phyloP scores from a whole-genome alignment of 345 rosid genomes.

The Angophora floribunda region DNA sequence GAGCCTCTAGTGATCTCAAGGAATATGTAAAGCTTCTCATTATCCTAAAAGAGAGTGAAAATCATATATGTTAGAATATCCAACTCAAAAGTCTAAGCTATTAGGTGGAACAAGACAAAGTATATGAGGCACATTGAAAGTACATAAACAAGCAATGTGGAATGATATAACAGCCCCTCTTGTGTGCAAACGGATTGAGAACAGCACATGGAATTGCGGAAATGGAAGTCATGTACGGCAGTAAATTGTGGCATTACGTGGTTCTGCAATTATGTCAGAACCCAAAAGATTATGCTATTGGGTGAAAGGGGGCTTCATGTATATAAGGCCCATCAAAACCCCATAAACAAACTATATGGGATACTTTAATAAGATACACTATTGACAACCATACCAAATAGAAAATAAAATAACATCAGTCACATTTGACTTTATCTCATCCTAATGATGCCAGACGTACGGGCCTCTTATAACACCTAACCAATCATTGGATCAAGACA shows the following conservation, averaged over 20 bases:
- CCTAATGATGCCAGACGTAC: neutral
- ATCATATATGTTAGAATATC: neutral
- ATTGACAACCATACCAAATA: neutral
- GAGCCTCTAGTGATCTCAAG: neutral
- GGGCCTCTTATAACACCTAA: too few relatives aligned
- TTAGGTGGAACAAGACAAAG: neutral
- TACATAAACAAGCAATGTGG: neutral
- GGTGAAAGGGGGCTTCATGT: neutral
- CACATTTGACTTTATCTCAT: neutral
- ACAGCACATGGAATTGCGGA: neutral
- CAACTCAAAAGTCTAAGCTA: neutral
- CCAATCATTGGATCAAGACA: neutral
- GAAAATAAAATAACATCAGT: neutral
- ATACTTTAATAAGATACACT: neutral
- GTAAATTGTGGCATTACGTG: neutral
- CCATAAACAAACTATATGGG: neutral
- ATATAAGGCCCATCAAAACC: neutral
- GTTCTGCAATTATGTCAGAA: neutral
- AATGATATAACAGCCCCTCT: neutral
- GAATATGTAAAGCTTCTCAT: neutral
- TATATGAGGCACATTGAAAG: too few relatives aligned
- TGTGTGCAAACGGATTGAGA: neutral
- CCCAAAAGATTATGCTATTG: neutral
- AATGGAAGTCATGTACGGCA: neutral
- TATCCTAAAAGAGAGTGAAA: neutral